Conservation (phyloP, 2,329 filamentous ascomycete genomes). For the Aspergillus sp. region DNA sequence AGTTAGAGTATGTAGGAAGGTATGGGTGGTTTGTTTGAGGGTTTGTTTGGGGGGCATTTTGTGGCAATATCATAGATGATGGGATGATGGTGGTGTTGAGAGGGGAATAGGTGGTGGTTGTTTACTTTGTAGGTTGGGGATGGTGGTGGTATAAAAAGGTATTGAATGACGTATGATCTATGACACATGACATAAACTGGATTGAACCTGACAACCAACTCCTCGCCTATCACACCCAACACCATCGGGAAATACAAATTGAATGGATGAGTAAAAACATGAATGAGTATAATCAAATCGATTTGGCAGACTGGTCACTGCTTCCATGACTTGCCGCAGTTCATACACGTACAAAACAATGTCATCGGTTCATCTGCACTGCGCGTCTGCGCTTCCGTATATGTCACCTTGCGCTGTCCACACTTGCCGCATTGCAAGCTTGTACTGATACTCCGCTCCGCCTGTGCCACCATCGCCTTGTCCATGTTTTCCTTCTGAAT, state of each 20-base stretch:
- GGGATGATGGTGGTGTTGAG: neutral
- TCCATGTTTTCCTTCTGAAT: constrained; percentile 93
- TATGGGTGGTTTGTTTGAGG: constrained; percentile 22
- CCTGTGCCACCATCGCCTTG: constrained; percentile 91
- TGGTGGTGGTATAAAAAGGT: neutral
- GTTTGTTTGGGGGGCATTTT: neutral
- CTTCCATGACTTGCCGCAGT: constrained; percentile 52
- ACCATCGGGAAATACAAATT: constrained; percentile 10
- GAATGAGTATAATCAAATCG: no score
- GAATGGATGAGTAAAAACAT: no score
- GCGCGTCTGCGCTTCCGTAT: constrained; percentile 93
- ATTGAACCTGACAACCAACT: constrained; percentile 18
- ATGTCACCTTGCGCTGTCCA: constrained; percentile 90
- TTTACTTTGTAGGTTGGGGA: neutral
- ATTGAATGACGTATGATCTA: neutral
- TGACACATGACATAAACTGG: constrained; percentile 12
- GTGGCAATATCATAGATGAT: neutral
- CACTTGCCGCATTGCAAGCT: constrained; percentile 89
- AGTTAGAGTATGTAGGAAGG: constrained; percentile 37
- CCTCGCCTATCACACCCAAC: constrained; percentile 14
- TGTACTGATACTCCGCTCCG: constrained; percentile 85
- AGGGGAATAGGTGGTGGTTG: neutral
- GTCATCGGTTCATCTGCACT: constrained; percentile 85
- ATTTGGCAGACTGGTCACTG: constrained; percentile 30
- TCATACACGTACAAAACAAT: constrained; percentile 51